A percentile compares a stretch with the other conserved stretches of the same genome.
phyloP scores from a whole-genome alignment of 176 grass and related monocot genomes.

The Zizania latifolia region DNA sequence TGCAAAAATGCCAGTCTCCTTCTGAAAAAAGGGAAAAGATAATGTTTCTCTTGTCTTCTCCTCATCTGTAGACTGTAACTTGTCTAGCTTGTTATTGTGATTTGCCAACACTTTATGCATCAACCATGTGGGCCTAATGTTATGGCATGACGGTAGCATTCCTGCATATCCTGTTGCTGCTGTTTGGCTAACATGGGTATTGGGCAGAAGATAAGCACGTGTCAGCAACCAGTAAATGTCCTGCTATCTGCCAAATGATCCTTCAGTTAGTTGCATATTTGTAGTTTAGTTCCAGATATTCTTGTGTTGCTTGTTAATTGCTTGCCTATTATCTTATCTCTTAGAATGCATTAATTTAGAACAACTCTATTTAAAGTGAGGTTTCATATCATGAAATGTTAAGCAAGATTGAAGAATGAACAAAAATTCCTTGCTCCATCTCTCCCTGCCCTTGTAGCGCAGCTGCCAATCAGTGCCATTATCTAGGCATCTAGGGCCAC shows the following conservation, averaged over 20 bases:
- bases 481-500: neutral
- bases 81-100: neutral
- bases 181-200: too few species aligned
- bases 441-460: neutral
- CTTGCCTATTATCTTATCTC: neutral
- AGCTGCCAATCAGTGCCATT: neutral
- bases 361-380: neutral
- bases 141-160: too few species aligned
- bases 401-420: neutral
- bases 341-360: neutral
- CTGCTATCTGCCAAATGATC: too few species aligned
- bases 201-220: too few species aligned
- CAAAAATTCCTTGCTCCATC: neutral
- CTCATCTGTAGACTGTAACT: neutral
- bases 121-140: too few species aligned
- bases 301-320: too few species aligned
- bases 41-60: neutral
- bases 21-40: neutral
- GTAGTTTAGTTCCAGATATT: too few species aligned
- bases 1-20: neutral
- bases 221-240: too few species aligned
- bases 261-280: neutral
- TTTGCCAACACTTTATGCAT: too few species aligned
- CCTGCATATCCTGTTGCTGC: too few species aligned
- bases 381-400: neutral